Base-by-base conservation (phyloP, 2,329 filamentous ascomycete species). In the Monilinia laxa region DNA sequence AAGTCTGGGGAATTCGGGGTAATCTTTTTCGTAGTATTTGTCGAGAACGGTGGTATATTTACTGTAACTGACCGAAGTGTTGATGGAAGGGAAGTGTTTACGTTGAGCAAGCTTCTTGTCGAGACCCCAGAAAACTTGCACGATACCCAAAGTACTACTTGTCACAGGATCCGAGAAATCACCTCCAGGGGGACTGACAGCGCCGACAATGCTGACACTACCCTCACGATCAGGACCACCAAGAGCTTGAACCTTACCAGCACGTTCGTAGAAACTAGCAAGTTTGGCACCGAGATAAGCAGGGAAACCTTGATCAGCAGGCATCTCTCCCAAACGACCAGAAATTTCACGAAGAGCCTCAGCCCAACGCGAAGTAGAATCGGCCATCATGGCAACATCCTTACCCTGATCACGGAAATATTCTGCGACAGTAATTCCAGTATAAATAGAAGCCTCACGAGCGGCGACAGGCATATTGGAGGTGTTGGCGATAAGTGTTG, bases 401-500 rank as follows among this genome's bases (percentile, higher is more conserved):
- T 98, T 94, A 71, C 95, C 95, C 80, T 97, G 92, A 77, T 99
- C 95, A 72, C 95, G 87, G 84, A 98, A 98, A 76, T 99, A 99
- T 78, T 99, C 95, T 53, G 92, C 91, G 0, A 97, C 90, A 1
- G 68, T 72, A 23, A 97, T 97, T 60, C 87, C 95, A 3, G 95
- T 99, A 81, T 99, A 99, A 78, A 99, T 99, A 71, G 95, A 99
- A 67, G 95, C 95, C 80, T 99, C 95, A 82, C 95, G 92, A 69
- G 95, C 95, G 71, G 95, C 95, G 76, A 99, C 95, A 70, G 95
- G 95, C 95, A 99, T 99, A 85, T 99, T 99, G 75, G 95, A 99
- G 54, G 95, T 99, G 82, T 99, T 99, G 79, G 95, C 95, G 77
- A 99, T 98, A 69, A 99, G 85, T 28, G 93, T 96, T 20, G 95